phyloP scores from a whole-genome alignment of 2,329 filamentous ascomycete genomes.

The Metarhizium guizhouense region DNA sequence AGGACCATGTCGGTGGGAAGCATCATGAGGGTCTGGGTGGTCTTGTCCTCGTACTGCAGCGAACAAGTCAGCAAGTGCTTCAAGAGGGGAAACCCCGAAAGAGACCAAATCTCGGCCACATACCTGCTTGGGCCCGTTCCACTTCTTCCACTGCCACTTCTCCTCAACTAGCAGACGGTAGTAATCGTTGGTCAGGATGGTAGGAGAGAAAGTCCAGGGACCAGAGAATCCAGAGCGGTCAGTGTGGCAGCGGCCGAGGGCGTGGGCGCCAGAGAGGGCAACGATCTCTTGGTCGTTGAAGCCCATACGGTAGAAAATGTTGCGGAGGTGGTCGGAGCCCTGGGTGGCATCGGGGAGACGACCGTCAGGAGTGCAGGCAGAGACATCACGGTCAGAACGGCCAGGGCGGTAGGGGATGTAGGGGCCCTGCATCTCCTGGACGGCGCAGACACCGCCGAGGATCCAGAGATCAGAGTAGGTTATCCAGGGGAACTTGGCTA shows the following conservation, averaged over 20 bases:
- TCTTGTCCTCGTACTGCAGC: conserved; percentile 71
- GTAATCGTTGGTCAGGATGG: conserved; percentile 89
- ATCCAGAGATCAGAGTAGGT: conserved; percentile 96
- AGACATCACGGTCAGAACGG: conserved; percentile 67
- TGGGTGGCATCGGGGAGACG: conserved; percentile 74
- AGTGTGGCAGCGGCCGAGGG: conserved; percentile 80
- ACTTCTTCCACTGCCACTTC: conserved; percentile 89
- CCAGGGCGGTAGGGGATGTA: conserved; percentile 82
- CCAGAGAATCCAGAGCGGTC: conserved; percentile 83
- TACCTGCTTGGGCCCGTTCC: conserved; percentile 75
- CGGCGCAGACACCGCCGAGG: conserved; percentile 70
- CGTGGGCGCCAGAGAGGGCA: conserved; percentile 76
- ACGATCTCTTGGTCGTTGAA: conserved; percentile 97
- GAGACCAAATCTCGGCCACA: not conserved
- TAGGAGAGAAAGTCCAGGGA: conserved; percentile 88
- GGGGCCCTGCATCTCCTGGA: conserved; percentile 94
- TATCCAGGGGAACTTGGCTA: conserved; percentile 82
- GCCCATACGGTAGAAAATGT: conserved; percentile 94
- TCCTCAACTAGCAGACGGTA: conserved; percentile 79
- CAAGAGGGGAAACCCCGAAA: not conserved
- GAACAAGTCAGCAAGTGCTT: conserved; percentile 6
- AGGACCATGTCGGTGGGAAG: conserved; percentile 85
- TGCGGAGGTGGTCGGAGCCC: conserved; percentile 72
- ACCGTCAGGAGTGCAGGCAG: conserved; percentile 88
- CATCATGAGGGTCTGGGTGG: conserved; percentile 91